Conservation (phyloP, 2,329 filamentous ascomycete species). For the Penicillium fuscoglaucum region DNA sequence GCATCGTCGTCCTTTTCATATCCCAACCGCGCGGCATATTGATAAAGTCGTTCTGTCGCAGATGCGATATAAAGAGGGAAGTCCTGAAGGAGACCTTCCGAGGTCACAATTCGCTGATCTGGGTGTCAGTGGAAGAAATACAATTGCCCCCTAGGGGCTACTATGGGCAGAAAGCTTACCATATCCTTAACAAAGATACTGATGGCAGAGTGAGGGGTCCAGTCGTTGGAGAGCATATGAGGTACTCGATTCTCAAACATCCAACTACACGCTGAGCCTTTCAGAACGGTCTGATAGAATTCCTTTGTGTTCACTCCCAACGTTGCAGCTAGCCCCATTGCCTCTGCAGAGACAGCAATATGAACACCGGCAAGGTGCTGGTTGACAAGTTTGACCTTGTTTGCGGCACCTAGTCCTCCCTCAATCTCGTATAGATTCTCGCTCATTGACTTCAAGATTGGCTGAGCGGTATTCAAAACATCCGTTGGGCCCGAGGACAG, state of each 20-base stretch:
- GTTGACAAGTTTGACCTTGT: conserved; percentile 60
- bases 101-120: conserved; percentile 13
- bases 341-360: conserved; percentile 54
- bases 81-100: conserved; percentile 9
- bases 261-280: conserved; percentile 48
- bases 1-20: conserved; percentile 14
- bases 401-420: conserved; percentile 55
- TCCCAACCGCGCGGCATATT: conserved; percentile 3
- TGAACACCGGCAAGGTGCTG: conserved; percentile 61
- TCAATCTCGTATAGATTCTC: conserved; percentile 50
- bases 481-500: conserved; percentile 35
- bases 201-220: conserved; percentile 40
- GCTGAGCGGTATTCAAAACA: conserved; percentile 24
- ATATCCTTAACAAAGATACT: conserved; percentile 40
- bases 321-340: conserved; percentile 57
- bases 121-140: background rate
- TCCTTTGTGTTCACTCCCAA: conserved; percentile 52
- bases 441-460: conserved; percentile 37
- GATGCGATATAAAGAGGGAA: conserved; percentile 14
- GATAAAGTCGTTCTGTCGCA: conserved; percentile 11
- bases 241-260: conserved; percentile 60
- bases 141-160: background rate
- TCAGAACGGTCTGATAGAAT: conserved; percentile 14
- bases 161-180: background rate
- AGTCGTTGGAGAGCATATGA: conserved; percentile 55